Conservation (phyloP, 2,329 filamentous ascomycete genomes). For the Microcyclospora tardicrescens region DNA sequence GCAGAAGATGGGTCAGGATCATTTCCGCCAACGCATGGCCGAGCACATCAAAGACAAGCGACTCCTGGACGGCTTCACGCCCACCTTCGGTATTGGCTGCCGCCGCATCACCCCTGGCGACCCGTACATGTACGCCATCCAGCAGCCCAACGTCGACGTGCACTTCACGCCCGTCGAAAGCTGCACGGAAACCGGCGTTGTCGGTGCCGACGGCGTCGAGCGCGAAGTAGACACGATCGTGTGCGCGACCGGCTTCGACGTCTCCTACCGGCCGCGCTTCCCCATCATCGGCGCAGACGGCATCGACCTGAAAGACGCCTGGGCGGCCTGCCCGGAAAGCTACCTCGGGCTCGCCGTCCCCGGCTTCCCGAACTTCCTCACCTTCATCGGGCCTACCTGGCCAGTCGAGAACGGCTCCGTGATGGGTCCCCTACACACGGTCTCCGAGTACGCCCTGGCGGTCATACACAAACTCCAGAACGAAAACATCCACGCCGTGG, state of each 20-base stretch:
- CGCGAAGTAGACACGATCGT: slow-evolving; percentile 31
- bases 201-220: slow-evolving; percentile 31
- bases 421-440: slow-evolving; percentile 27
- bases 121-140: slow-evolving; percentile 39
- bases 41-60: slow-evolving; percentile 40
- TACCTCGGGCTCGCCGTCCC: slow-evolving; percentile 32
- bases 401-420: slow-evolving; percentile 15
- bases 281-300: slow-evolving; percentile 30
- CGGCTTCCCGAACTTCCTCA: slow-evolving; percentile 32
- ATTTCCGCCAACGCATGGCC: slow-evolving; percentile 33
- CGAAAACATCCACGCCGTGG: slow-evolving; percentile 31
- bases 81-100: slow-evolving; percentile 34
- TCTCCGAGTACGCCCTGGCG: slow-evolving; percentile 29
- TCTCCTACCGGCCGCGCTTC: slow-evolving; percentile 31
- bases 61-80: slow-evolving; percentile 35
- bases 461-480: slow-evolving; percentile 35
- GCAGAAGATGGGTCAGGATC: slow-evolving; percentile 27
- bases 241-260: slow-evolving; percentile 35
- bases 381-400: slow-evolving; percentile 29
- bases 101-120: slow-evolving; percentile 37
- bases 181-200: slow-evolving; percentile 34
- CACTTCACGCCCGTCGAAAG: slow-evolving; percentile 35
- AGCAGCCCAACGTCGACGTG: slow-evolving; percentile 38
- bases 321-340: slow-evolving; percentile 26
- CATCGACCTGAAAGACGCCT: slow-evolving; percentile 27